A percentile compares a stretch with the other conserved stretches of the same genome.
phyloP scores from a whole-genome alignment of 2,329 filamentous ascomycete species.

The Didymella keratinophila region DNA sequence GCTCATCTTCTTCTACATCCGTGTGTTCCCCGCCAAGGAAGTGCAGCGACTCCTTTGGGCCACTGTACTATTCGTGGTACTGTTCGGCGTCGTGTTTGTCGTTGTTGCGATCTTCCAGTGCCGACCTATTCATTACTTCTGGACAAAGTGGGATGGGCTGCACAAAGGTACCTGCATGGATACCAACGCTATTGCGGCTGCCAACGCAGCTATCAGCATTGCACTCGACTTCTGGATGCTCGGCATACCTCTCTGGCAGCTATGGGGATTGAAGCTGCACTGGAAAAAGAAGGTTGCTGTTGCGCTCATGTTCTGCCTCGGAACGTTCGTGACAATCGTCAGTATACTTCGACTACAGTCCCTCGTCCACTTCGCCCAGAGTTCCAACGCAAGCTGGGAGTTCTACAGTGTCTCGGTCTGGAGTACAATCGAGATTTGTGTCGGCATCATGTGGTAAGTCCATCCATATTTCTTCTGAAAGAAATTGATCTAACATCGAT shows the following conservation, averaged over 20 bases:
- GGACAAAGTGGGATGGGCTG: constrained; percentile 44
- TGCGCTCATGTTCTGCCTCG: constrained; percentile 51
- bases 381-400: constrained; percentile 52
- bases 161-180: constrained; percentile 46
- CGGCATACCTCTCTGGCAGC: constrained; percentile 47
- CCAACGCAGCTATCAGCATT: constrained; percentile 48
- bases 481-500: background rate
- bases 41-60: constrained; percentile 36
- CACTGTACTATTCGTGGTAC: constrained; percentile 36
- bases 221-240: constrained; percentile 46
- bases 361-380: constrained; percentile 54
- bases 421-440: constrained; percentile 54
- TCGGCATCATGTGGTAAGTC: constrained; percentile 52
- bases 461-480: background rate
- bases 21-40: constrained; percentile 40
- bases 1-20: constrained; percentile 43
- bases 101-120: constrained; percentile 46
- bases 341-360: constrained; percentile 55
- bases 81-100: constrained; percentile 37
- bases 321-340: constrained; percentile 54
- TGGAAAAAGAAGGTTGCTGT: constrained; percentile 52
- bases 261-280: constrained; percentile 43
- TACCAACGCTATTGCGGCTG: constrained; percentile 45
- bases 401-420: constrained; percentile 53
- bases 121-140: constrained; percentile 46